These are phyloP conservation scores for Castanea mollissima DNA, from an alignment of 306 rosid species.

Conservation along the genomic window DNA sequence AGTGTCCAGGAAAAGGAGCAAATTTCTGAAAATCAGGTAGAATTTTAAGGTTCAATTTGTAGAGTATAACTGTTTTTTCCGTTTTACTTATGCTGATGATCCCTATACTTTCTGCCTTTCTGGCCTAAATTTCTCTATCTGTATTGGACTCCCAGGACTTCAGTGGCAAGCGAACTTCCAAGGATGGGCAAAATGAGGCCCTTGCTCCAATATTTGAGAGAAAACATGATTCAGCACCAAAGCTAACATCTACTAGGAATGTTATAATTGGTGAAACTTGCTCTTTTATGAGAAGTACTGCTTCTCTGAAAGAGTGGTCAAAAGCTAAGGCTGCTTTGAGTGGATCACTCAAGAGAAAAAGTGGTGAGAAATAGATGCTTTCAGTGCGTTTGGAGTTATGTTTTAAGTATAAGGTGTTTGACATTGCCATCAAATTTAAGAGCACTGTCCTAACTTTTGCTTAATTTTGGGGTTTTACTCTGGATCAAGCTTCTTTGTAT, in stretches of 20 bases:
- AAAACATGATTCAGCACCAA: conserved; percentile 27
- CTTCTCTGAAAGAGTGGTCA: conserved; percentile 72
- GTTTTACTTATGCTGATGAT: conserved; percentile 4
- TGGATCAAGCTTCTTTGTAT: too few relatives aligned
- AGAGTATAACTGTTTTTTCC: neutral
- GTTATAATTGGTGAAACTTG: conserved; percentile 53
- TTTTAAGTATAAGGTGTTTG: neutral
- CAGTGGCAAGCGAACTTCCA: conserved; percentile 16
- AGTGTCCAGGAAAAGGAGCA: conserved; percentile 35
- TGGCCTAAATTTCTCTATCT: conserved; percentile 6
- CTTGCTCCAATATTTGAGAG: conserved; percentile 26
- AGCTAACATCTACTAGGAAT: conserved; percentile 26
- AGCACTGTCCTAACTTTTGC: neutral
- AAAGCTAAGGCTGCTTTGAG: conserved; percentile 69
- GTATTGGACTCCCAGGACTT: conserved; percentile 40
- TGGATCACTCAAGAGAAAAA: conserved; percentile 59
- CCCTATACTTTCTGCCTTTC: conserved; percentile 9
- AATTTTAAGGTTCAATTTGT: conserved; percentile 6
- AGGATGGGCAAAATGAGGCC: conserved; percentile 28
- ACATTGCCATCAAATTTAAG: neutral
- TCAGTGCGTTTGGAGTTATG: neutral
- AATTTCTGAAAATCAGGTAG: conserved; percentile 45
- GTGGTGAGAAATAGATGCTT: conserved; percentile 32
- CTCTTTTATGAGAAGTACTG: conserved; percentile 70
- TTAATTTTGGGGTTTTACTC: too few relatives aligned